Base-by-base conservation (phyloP, 2,329 filamentous ascomycete genomes). In the Neonectria sp. region DNA sequence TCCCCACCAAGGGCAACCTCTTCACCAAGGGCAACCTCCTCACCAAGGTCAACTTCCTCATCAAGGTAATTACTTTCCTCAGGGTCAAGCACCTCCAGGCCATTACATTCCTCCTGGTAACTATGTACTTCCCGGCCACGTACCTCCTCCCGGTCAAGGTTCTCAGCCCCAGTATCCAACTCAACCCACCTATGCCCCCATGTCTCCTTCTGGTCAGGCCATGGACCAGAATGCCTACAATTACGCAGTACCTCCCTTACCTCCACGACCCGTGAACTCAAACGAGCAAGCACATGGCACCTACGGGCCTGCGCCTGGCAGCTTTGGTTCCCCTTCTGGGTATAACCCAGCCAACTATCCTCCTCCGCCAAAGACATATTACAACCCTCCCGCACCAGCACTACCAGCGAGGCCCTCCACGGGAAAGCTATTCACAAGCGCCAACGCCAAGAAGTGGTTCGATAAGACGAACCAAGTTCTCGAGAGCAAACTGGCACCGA, bases 401-500 rank as follows among this genome's bases (percentile, higher is more conserved):
- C 63, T 71, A 48, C 70, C 70, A 24, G 60, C 74, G 31, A 67
- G 68, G 12, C 74, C 71, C 24, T 62, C 65, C 3, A 49, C 71
- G 12, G 70, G 71, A 2, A 77, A 75, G 35, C 69, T 80, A 15
- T 79, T 82, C 53, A 76, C 78, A 29, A 75, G 76, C 64, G 75
- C 74, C 37, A 79, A 79, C 21, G 80, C 79, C 2, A 75, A 78
- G 63, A 79, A 77, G 60, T 80, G 79, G 76, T 56, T 81, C 13
- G 78, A 76, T 57, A 82, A 79, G 72, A 81, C 79, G 29, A 77
- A 76, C 27, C 75, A 79, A 52, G 76, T 75, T 13, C 67, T 82
- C 25, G 80, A 81, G 68, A 79, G 71, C 53, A 79, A 73, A 37
- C 67, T 80, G 51, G 79, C 76, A 25, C 72, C 77, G 3, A 77